These are phyloP conservation scores for Priceomyces fermenticarens DNA, from an alignment of 805 yeast species.

Conservation along the genomic window DNA sequence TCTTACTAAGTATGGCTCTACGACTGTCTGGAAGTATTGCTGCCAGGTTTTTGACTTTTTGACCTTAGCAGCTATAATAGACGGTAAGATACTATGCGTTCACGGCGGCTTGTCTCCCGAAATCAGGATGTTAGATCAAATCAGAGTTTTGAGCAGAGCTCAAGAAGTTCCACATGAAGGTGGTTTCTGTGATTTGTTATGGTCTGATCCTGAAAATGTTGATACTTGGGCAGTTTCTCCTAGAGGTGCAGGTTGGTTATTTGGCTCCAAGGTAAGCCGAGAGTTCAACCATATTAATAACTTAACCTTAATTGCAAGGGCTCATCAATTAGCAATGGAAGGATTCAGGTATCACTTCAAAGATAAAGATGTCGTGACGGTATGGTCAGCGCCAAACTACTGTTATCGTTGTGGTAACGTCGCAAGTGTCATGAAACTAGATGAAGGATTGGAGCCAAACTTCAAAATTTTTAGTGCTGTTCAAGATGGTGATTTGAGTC, in stretches of 20 bases:
- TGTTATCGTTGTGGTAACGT: conserved; percentile 98
- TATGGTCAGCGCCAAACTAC: conserved; percentile 97
- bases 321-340: conserved; percentile 98
- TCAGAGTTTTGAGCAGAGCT: conserved; percentile 89
- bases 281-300: conserved; percentile 96
- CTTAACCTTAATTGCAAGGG: conserved; percentile 84
- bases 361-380: conserved; percentile 95
- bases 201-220: conserved; percentile 98
- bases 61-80: conserved; percentile 92
- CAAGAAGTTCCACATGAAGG: conserved; percentile 99
- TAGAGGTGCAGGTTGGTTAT: conserved; percentile 98
- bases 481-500: conserved; percentile 65
- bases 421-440: conserved; percentile 96
- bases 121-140: conserved; percentile 95
- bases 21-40: conserved; percentile 94
- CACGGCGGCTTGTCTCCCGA: conserved; percentile 98
- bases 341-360: conserved; percentile 96
- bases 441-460: conserved; percentile 79
- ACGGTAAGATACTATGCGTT: conserved; percentile 90
- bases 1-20: conserved; percentile 85
- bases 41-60: conserved; percentile 94
- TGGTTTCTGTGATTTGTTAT: conserved; percentile 93
- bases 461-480: conserved; percentile 95
- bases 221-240: conserved; percentile 98
- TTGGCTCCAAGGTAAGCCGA: conserved; percentile 89